Evolutionary conservation across 176 grass and related monocot species (phyloP).

Genomic region (Cenchrus purpureus): DNA sequence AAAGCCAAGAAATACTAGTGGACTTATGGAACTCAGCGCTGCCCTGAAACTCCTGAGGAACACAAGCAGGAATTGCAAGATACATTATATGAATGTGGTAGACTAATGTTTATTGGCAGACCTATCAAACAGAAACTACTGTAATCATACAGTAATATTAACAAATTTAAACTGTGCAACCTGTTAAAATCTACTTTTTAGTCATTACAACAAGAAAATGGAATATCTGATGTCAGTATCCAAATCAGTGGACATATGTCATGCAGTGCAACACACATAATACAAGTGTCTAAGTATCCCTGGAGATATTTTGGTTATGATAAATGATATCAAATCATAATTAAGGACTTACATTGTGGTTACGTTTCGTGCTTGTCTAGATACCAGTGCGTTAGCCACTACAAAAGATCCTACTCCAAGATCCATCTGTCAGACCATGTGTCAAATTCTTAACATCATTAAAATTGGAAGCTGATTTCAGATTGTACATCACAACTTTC

Average conservation of each 20-base stretch:
- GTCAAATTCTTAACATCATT: slow-evolving; percentile 42
- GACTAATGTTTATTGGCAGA: slow-evolving; percentile 16
- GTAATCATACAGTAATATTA: not conserved
- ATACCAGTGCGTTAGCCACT: slow-evolving; percentile 86
- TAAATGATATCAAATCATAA: slow-evolving; percentile 4
- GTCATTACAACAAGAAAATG: slow-evolving; percentile 34
- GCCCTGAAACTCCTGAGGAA: slow-evolving; percentile 69
- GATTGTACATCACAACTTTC: slow-evolving; percentile 26
- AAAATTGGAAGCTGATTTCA: slow-evolving; percentile 11
- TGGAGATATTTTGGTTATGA: slow-evolving; percentile 15
- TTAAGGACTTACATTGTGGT: slow-evolving; percentile 60
- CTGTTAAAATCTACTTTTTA: not conserved
- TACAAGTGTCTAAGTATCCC: slow-evolving; percentile 10
- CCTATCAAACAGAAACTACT: slow-evolving; percentile 13
- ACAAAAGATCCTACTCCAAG: slow-evolving; percentile 97
- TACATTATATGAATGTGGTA: slow-evolving; percentile 1
- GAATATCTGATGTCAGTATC: not conserved
- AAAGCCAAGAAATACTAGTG: slow-evolving; percentile 86
- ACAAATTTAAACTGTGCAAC: slow-evolving; percentile 15
- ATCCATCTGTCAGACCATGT: slow-evolving; percentile 85
- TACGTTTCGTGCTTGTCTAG: slow-evolving; percentile 74
- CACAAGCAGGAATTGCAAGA: slow-evolving; percentile 41
- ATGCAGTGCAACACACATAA: not conserved
- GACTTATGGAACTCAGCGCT: slow-evolving; percentile 68
- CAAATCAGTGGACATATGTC: not conserved